Evolutionary conservation across 1,284 basidiomycete genomes (phyloP).

Genomic region (Cutaneotrichosporon cyanovorans): DNA sequence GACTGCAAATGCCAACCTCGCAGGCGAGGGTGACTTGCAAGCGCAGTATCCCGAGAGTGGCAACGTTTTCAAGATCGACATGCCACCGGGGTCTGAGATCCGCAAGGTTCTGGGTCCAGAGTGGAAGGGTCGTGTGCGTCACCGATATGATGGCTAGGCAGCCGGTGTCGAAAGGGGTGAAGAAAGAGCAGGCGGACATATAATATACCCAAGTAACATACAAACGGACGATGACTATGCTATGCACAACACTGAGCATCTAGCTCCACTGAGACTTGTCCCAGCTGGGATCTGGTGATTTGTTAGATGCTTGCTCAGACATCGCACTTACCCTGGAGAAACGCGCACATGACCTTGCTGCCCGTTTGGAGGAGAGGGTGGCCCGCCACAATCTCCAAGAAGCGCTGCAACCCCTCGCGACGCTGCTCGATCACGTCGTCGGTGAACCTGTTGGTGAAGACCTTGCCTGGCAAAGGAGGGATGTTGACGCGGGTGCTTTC

Average conservation of each 20-base stretch:
- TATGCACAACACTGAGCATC: constrained; percentile 5
- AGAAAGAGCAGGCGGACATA: constrained; percentile 1
- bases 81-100: constrained; percentile 21
- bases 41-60: constrained; percentile 26
- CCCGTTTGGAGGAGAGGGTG: constrained; percentile 96
- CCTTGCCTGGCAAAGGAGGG: constrained; percentile 88
- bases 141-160: constrained; percentile 3
- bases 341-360: constrained; percentile 92
- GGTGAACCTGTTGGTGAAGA: constrained; percentile 92
- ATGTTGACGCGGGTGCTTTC: constrained; percentile 97
- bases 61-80: constrained; percentile 32
- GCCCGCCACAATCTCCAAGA: constrained; percentile 91
- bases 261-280: constrained; percentile 43
- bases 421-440: constrained; percentile 93
- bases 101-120: constrained; percentile 20
- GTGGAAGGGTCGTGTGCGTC: constrained; percentile 29
- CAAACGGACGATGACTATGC: constrained; percentile 7
- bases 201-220: constrained; percentile 10
- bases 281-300: constrained; percentile 37
- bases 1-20: constrained; percentile 27
- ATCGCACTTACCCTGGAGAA: constrained; percentile 66
- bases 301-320: not conserved
- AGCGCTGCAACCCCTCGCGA: constrained; percentile 88
- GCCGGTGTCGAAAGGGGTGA: not conserved
- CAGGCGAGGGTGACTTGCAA: constrained; percentile 24